Evolutionary conservation across 2,329 filamentous ascomycete genomes (phyloP), one percentile per base, ranked within the genome.

Genomic region (Zymoseptoria crescenta): DNA sequence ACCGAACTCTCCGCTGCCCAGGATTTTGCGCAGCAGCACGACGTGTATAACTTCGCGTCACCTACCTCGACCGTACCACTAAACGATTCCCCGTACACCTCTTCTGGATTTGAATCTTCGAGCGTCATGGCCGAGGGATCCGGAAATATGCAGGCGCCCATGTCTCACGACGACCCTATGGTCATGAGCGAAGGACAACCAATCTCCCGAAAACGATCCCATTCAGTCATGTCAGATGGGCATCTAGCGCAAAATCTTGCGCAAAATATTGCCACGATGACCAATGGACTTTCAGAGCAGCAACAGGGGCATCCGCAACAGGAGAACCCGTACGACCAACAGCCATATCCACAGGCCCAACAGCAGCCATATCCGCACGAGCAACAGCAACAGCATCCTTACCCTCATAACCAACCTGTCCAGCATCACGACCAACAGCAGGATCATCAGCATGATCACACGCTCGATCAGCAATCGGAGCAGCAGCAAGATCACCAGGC

Each of bases 201-300:
- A 30, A 49, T 55, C 20, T 61, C 66, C 10, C 60, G 68, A n/a
- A 71, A 71, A 56, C 68, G 69, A 52, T 69, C 68, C 20, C 68
- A 70, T 59, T 66, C 63, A 5, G 62, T 67, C 41, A 71, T 71
- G 68, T 64, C 65, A 16, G 51, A 19, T 35, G 27, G 16, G 2
- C 29, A 28, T 16, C n/a, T 45, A 5, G 35, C 35, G 35, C 35
- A 45, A 7, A 45, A 45, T 6, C 35, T 45, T 16, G 35, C 35
- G 35, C 13, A 45, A 5, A 45, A 45, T 6, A 45, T 45, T 45
- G 16, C 35, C 35, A 13, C 35, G 7, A 45, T 45, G 35, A 45
- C 35, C 13, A 45, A 45, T 45, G 35, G 35, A 45, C 35, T 45
- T 45, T 10, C 16, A 16, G 35, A 45, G 35, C 35, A 45, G 35